These are phyloP conservation scores for Colletotrichum orbiculare DNA, from an alignment of 2,329 filamentous ascomycete species.

Conservation along the genomic window DNA sequence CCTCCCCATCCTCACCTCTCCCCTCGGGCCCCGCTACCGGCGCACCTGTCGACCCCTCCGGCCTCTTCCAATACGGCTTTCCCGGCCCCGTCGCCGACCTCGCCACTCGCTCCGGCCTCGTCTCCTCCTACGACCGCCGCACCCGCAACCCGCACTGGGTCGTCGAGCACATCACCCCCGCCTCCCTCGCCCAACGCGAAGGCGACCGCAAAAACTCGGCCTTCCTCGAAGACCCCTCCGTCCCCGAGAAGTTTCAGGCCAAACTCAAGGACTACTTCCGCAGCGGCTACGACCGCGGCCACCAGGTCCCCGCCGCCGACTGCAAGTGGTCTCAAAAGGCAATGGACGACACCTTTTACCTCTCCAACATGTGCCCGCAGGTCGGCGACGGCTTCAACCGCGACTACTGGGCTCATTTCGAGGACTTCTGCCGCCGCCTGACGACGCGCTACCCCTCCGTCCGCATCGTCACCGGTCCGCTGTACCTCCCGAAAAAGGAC, in stretches of 20 bases:
- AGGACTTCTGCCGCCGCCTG: conserved; percentile 92
- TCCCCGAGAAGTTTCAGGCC: conserved; percentile 89
- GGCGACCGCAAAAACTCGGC: conserved; percentile 86
- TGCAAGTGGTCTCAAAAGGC: conserved; percentile 94
- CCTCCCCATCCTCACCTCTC: conserved; percentile 40
- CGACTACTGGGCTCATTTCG: conserved; percentile 99
- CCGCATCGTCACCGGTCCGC: conserved; percentile 89
- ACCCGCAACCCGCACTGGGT: conserved; percentile 95
- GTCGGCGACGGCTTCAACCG: conserved; percentile 98
- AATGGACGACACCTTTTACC: conserved; percentile 94
- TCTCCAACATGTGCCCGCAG: conserved; percentile 98
- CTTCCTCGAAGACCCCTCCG: conserved; percentile 83
- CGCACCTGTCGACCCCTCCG: conserved; percentile 75
- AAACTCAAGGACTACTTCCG: conserved; percentile 94
- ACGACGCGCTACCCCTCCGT: conserved; percentile 86
- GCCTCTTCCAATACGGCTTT: conserved; percentile 88
- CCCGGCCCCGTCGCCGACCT: conserved; percentile 90
- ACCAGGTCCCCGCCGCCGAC: conserved; percentile 97
- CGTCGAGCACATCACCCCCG: conserved; percentile 93
- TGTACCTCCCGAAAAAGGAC: conserved; percentile 91
- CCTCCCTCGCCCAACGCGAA: conserved; percentile 78
- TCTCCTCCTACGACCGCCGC: conserved; percentile 91
- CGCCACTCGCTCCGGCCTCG: conserved; percentile 78
- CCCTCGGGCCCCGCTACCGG: conserved; percentile 45
- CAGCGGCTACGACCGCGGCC: conserved; percentile 93